These are phyloP conservation scores for Omphalotus guepiniiformis DNA, from an alignment of 768 basidiomycete species.

Conservation along the genomic window DNA sequence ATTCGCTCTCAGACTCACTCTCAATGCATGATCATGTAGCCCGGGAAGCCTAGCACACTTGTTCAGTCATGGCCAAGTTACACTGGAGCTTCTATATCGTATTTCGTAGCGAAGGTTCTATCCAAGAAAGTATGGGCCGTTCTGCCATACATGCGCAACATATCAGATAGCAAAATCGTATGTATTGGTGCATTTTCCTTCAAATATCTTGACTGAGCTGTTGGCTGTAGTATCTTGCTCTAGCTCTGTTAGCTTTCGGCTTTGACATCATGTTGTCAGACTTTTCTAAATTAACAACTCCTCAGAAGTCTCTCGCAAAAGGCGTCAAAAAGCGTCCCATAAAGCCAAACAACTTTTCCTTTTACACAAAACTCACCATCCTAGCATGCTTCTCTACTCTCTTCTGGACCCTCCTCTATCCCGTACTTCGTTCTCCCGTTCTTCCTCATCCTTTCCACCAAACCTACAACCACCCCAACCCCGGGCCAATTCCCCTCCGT, in stretches of 20 bases:
- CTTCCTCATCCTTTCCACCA: constrained; percentile 49
- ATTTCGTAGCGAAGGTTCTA: background rate
- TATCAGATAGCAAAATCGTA: constrained; percentile 40
- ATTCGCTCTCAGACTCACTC: background rate
- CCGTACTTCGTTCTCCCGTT: constrained; percentile 47
- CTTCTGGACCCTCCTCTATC: constrained; percentile 26
- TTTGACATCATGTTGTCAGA: constrained; percentile 3
- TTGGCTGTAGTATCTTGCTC: constrained; percentile 14
- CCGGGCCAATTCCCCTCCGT: constrained; percentile 42
- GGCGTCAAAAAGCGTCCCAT: no score
- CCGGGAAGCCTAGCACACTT: no score
- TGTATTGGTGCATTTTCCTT: constrained; percentile 12
- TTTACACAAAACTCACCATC: constrained; percentile 6
- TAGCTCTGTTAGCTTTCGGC: constrained; percentile 12
- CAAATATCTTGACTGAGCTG: background rate
- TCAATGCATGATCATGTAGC: no score
- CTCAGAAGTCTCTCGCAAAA: no score
- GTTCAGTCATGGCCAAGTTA: no score
- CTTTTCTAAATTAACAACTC: background rate
- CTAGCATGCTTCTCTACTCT: background rate
- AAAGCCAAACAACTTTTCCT: background rate
- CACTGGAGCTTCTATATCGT: background rate
- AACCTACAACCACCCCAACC: constrained; percentile 45
- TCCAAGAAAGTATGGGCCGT: constrained; percentile 17
- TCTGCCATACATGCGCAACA: constrained; percentile 19